These are phyloP conservation scores for Cyberlindnera xishuangbannaensis DNA, from an alignment of 805 yeast species.

Conservation along the genomic window DNA sequence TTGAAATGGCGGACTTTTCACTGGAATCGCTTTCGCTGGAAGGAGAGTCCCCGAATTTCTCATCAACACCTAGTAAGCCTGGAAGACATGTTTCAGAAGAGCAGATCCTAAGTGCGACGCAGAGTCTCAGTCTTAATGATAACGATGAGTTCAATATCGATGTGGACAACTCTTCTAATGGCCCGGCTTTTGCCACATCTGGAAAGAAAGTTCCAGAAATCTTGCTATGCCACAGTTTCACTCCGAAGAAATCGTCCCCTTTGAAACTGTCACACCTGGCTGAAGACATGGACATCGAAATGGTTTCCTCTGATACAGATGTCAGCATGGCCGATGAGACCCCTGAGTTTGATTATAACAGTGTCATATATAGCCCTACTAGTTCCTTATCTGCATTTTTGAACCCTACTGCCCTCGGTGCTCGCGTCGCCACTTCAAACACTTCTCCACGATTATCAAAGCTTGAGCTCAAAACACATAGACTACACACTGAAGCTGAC, in stretches of 20 bases:
- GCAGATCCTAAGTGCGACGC: slow-evolving; percentile 5
- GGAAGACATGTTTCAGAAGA: too few relatives aligned
- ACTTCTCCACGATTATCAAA: slow-evolving; percentile 12
- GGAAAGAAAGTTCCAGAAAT: neutral
- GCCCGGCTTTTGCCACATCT: neutral
- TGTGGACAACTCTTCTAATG: slow-evolving; percentile 1
- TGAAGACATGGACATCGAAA: slow-evolving; percentile 2
- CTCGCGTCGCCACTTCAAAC: slow-evolving; percentile 19
- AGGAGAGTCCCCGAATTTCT: neutral
- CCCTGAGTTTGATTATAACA: too few relatives aligned
- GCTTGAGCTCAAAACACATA: slow-evolving; percentile 7
- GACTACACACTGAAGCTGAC: slow-evolving; percentile 7
- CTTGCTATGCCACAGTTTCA: slow-evolving; percentile 5
- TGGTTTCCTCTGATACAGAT: too few relatives aligned
- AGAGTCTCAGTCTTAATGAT: slow-evolving; percentile 7
- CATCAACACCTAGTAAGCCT: slow-evolving; percentile 1
- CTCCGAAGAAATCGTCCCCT: slow-evolving; percentile 8
- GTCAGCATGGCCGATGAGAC: too few relatives aligned
- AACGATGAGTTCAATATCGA: slow-evolving; percentile 2
- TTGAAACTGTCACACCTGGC: slow-evolving; percentile 5
- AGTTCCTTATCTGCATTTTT: slow-evolving; percentile 8
- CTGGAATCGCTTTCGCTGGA: slow-evolving; percentile 7
- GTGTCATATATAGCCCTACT: neutral
- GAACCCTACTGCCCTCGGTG: slow-evolving; percentile 24
- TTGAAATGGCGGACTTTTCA: slow-evolving; percentile 7